Conservation (phyloP, 805 yeast species). For the Metschnikowia vanudenii region DNA sequence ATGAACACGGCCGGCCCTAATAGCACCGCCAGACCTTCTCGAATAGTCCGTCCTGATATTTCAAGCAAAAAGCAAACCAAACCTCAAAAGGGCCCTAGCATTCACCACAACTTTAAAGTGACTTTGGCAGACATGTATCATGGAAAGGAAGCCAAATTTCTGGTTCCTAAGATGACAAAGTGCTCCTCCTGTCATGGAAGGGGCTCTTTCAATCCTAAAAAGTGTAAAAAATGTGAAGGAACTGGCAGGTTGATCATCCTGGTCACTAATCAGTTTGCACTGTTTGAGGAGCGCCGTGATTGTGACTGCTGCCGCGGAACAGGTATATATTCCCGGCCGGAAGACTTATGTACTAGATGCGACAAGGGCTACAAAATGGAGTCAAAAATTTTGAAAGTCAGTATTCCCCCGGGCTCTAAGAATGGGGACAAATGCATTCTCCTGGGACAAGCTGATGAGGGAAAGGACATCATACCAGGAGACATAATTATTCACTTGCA, state of each 20-base stretch:
- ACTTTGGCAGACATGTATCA: conserved; percentile 54
- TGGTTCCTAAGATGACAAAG: conserved; percentile 47
- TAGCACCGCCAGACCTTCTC: conserved; percentile 1
- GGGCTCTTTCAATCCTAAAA: conserved; percentile 45
- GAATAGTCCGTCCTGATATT: conserved; percentile 12
- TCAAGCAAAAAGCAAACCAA: conserved; percentile 1
- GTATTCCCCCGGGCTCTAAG: conserved; percentile 55
- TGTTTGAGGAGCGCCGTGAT: conserved; percentile 33
- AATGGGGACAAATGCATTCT: conserved; percentile 52
- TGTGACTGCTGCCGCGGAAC: conserved; percentile 38
- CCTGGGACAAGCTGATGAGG: conserved; percentile 67
- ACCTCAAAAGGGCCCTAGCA: conserved; percentile 34
- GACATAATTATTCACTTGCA: conserved; percentile 60
- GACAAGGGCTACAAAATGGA: conserved; percentile 44
- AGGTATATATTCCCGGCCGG: conserved; percentile 26
- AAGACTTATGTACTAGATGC: conserved; percentile 28
- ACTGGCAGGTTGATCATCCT: conserved; percentile 46
- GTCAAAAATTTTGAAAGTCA: conserved; percentile 50
- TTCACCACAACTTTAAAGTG: conserved; percentile 53
- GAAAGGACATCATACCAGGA: conserved; percentile 57
- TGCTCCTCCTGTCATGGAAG: conserved; percentile 53
- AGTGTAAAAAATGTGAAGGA: conserved; percentile 44
- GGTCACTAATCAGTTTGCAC: conserved; percentile 42
- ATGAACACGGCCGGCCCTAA: not conserved
- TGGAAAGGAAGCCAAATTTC: conserved; percentile 57